Conservation (phyloP, 306 rosid genomes). For the Hylodesmum podocarpum region DNA sequence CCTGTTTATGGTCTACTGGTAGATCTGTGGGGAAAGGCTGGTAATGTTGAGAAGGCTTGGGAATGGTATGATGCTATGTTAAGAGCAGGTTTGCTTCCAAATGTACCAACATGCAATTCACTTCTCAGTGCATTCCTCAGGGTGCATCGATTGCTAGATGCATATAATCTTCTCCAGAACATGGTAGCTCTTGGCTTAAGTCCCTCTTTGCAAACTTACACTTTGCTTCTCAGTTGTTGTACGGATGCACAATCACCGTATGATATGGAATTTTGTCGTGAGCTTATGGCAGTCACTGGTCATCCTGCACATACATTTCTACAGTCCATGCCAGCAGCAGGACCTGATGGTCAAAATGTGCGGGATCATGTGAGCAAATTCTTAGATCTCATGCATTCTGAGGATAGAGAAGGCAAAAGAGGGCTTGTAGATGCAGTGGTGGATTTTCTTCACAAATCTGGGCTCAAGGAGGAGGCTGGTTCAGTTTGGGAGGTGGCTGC, state of each 20-base stretch:
- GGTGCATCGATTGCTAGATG: constrained; percentile 70
- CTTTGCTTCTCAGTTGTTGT: constrained; percentile 90
- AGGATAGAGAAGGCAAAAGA: constrained; percentile 93
- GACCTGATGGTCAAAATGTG: constrained; percentile 89
- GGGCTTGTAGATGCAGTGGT: constrained; percentile 98
- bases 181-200: constrained; percentile 74
- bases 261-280: constrained; percentile 71
- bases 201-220: constrained; percentile 89
- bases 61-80: constrained; percentile 85
- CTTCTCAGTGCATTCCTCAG: constrained; percentile 88
- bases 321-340: constrained; percentile 80
- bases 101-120: constrained; percentile 92
- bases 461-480: constrained; percentile 97
- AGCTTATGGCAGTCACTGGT: constrained; percentile 76
- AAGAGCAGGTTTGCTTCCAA: constrained; percentile 78
- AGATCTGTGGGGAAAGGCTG: constrained; percentile 96
- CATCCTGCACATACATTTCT: constrained; percentile 92
- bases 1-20: constrained; percentile 94
- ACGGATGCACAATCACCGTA: constrained; percentile 72
- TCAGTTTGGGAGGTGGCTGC: constrained; percentile 97
- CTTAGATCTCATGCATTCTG: constrained; percentile 86
- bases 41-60: constrained; percentile 91
- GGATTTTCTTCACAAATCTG: constrained; percentile 93
- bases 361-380: constrained; percentile 71
- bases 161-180: constrained; percentile 68